phyloP scores from a whole-genome alignment of 176 grass and related monocot species.

The Oryza glumipatula region DNA sequence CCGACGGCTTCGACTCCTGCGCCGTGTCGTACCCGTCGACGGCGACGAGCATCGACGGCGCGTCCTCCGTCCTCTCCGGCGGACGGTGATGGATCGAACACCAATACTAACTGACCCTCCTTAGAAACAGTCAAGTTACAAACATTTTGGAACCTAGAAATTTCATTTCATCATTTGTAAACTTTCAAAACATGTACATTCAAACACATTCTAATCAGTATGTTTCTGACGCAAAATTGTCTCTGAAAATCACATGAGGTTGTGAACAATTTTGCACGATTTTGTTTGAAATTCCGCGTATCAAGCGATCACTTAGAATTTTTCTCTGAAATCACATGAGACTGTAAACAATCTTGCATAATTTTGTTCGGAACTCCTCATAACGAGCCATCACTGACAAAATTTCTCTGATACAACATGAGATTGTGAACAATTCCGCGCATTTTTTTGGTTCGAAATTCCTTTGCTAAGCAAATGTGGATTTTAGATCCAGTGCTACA shows the following conservation, averaged over 20 bases:
- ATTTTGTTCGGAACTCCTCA: neutral
- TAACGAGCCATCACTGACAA: neutral
- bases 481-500: neutral
- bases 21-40: constrained; percentile 15
- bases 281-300: neutral
- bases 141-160: neutral
- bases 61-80: constrained; percentile 27
- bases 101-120: neutral
- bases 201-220: neutral
- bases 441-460: too few species aligned
- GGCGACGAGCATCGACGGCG: neutral
- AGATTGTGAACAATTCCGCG: too few species aligned
- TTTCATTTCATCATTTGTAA: neutral
- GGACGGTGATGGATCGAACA: constrained; percentile 5
- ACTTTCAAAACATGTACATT: neutral
- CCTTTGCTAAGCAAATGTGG: too few species aligned
- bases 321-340: neutral
- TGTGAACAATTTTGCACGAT: neutral
- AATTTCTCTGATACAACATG: neutral
- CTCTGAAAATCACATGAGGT: neutral
- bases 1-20: constrained; percentile 39
- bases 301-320: too few species aligned
- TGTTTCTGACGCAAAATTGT: neutral
- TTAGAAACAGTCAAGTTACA: neutral
- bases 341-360: too few species aligned